Base-by-base conservation (phyloP, 1,284 basidiomycete species). In the Ustilago tritici region DNA sequence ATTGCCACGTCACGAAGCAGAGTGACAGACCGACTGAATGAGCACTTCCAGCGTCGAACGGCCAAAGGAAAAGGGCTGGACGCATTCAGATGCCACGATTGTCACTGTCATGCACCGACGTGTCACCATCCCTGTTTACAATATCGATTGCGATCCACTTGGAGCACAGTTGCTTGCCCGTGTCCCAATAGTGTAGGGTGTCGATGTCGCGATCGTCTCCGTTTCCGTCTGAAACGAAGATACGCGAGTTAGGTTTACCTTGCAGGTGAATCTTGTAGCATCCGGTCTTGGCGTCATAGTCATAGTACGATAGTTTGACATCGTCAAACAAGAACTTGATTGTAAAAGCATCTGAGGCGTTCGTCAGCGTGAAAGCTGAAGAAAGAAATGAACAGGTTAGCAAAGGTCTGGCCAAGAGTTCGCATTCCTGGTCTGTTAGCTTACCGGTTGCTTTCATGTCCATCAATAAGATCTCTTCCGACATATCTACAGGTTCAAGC, bases 211-310 rank as follows among this genome's bases (percentile, higher is more conserved):
- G 46, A 14, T 61, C 49, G 6, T 57, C 11, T 1, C 38, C 53
- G 7, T 53, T 19, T 3, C 54, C 59, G 7, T 55, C 58, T 3
- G 40, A 47, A 11, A 57, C 58, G 14, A 54, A 63, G 34, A 60
- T 23, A 23, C 23, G 23, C 1, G 1, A 23, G n/a, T n/a, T n/a
- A n/a, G n/a, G n/a, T 0, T 5, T 0, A 19, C 53, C 54, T 23
- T n/a, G 32, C 8, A 70, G 47, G 12, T 70, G 54, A 9, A 70
- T 54, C 8, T 61, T 61, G 54, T 53, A 70, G 35, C 68, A 70
- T 36, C 68, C 68, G 4, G 68, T 70, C 4, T 28, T 17, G 5
- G 32, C 40, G 0, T 70, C 58, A 35, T 64, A 70, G 40, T 34
- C 58, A 49, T 64, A 64, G 49, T 53, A 70, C 7, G 4, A 31